phyloP scores from a whole-genome alignment of 768 basidiomycete species.

The Lentinus brumalis region DNA sequence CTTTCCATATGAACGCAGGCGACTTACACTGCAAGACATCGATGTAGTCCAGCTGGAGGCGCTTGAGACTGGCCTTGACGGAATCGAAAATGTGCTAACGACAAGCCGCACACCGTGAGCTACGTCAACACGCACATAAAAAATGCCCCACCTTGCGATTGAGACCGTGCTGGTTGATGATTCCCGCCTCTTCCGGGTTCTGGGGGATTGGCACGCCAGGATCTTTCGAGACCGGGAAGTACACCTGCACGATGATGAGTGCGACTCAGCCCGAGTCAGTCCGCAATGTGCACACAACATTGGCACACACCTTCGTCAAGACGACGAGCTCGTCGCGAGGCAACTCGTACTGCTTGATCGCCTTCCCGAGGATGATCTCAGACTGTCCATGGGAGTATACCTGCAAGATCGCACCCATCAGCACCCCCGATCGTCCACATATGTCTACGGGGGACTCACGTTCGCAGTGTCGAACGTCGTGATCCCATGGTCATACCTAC shows the following conservation, averaged over 20 bases:
- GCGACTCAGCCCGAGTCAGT: slow-evolving; percentile 7
- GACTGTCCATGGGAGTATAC: slow-evolving; percentile 42
- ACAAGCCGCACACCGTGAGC: neutral
- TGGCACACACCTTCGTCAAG: slow-evolving; percentile 44
- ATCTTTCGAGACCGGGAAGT: slow-evolving; percentile 12
- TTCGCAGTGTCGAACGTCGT: slow-evolving; percentile 38
- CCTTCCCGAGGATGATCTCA: slow-evolving; percentile 45
- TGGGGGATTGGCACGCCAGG: slow-evolving; percentile 9
- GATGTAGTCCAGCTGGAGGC: slow-evolving; percentile 54
- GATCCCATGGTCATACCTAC: slow-evolving; percentile 39
- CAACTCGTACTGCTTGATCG: slow-evolving; percentile 44
- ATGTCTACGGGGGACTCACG: slow-evolving; percentile 7
- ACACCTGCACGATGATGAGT: slow-evolving; percentile 21
- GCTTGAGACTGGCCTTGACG: slow-evolving; percentile 46
- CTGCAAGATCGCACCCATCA: slow-evolving; percentile 20
- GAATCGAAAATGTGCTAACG: slow-evolving; percentile 50
- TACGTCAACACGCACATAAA: no score
- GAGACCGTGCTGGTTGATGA: slow-evolving; percentile 50
- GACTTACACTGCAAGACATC: slow-evolving; percentile 55
- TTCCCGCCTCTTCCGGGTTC: slow-evolving; percentile 39
- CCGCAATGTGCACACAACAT: slow-evolving; percentile 9
- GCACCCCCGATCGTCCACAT: neutral
- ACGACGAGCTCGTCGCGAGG: slow-evolving; percentile 50
- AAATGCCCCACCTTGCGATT: slow-evolving; percentile 52
- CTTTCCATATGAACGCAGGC: no score